Evolutionary conservation across 2,329 filamentous ascomycete genomes (phyloP).

Genomic region (Talaromyces sp.): DNA sequence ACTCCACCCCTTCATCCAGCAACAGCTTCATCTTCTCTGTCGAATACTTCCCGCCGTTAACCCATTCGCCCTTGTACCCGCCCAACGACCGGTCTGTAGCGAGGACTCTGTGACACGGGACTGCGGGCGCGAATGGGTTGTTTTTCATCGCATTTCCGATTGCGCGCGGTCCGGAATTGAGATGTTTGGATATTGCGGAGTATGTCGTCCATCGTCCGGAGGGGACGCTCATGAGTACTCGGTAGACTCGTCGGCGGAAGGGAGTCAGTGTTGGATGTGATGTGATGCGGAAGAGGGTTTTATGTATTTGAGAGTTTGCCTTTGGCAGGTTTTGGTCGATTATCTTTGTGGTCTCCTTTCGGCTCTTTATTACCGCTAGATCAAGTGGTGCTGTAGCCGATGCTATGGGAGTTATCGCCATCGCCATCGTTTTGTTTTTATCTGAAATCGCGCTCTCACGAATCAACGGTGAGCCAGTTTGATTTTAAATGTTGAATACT

Average conservation of each 20-base stretch:
- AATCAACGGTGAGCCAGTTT: not conserved
- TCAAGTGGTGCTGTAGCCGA: not conserved
- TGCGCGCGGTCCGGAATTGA: conserved; percentile 69
- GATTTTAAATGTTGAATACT: not conserved
- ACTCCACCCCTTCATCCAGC: conserved; percentile 43
- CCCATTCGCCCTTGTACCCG: conserved; percentile 52
- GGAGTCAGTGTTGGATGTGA: conserved; percentile 47
- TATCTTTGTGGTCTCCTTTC: not conserved
- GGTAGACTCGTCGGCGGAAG: conserved; percentile 59
- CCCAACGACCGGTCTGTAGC: conserved; percentile 62
- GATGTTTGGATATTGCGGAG: conserved; percentile 63
- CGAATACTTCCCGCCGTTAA: conserved; percentile 43
- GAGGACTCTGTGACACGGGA: conserved; percentile 79
- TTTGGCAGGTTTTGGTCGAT: not conserved
- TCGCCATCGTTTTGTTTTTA: not conserved
- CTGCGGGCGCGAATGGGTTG: conserved; percentile 78
- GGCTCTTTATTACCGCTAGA: not conserved
- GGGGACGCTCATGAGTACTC: conserved; percentile 72
- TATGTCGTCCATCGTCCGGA: conserved; percentile 74
- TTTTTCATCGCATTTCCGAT: conserved; percentile 71
- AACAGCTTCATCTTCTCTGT: conserved; percentile 41
- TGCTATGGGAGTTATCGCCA: not conserved
- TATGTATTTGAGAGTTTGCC: conserved; percentile 14
- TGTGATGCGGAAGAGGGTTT: conserved; percentile 41
- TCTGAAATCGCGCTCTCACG: not conserved